Base-by-base conservation (phyloP, 768 basidiomycete species). In the Rhodotorula diobovata region DNA sequence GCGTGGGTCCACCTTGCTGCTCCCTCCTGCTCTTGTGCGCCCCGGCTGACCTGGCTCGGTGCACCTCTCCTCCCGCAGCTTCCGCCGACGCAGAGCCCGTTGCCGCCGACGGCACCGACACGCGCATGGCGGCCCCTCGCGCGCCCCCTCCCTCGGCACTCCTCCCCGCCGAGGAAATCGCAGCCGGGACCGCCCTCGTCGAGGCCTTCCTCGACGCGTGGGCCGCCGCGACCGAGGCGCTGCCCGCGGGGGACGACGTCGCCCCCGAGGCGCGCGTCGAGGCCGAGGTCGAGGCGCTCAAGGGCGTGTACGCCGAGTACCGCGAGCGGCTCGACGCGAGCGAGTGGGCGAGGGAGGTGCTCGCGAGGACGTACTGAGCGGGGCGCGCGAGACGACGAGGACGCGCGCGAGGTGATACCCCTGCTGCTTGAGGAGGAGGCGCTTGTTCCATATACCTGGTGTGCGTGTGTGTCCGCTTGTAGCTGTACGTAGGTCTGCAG, bases 141-240 rank as follows among this genome's bases (percentile, higher is more conserved):
- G 56, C 66, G 20, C 28, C 65, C 30, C 60, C 41, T 45, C 53
- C 67, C 16, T 23, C 41, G 5, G 30, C 62, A 2, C 28, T 50
- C 4, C 57, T 72, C 34, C 45, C 77, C 21, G 79, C 86, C 39
- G 85, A 87, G 25, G 84, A 88, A 57, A 85, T 85, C 10, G 88
- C 92, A 43, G 86, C 90, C 74, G 96, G 96, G 3, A 87, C 93
- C 15, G 81, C 84, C 60, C 84, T 94, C 32, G 86, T 98, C 73
- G 87, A 93, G 77, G 84, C 89, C 34, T 84, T 99, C 76, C 85
- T 98, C 54, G 81, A 83, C 28, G 80, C 82, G 21, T 98, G 95
- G 88, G 82, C 84, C 46, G 68, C 66, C 28, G 84, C 43, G 82
- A 85, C 61, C 85, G 88, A 74, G 20, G 70, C 61, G 11, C 79